A percentile compares a stretch with the other conserved stretches of the same genome.
phyloP scores from a whole-genome alignment of 192 early-diverging fungal species.

The Gaertneriomyces sp. region DNA sequence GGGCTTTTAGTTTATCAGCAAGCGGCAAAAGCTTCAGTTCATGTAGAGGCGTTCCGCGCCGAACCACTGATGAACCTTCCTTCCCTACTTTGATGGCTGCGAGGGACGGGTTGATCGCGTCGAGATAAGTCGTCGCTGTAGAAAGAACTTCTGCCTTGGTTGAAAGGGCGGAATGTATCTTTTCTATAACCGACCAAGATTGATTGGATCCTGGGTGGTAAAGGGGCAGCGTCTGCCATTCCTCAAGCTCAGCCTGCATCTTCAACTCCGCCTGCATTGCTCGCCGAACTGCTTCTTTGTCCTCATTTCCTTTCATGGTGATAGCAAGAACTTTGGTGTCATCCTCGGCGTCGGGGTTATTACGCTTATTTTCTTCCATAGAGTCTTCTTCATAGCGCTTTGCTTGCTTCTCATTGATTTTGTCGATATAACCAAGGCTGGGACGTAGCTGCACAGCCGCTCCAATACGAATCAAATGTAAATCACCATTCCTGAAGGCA shows the following conservation, averaged over 20 bases:
- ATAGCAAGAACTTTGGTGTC: constrained; percentile 33
- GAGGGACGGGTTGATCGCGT: constrained; percentile 20
- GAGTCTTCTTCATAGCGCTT: constrained; percentile 63
- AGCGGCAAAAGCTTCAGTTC: constrained; percentile 32
- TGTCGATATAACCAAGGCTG: constrained; percentile 84
- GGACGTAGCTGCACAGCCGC: constrained; percentile 81
- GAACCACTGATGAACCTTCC: not conserved
- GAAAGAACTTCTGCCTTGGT: constrained; percentile 7
- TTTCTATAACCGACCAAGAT: constrained; percentile 1
- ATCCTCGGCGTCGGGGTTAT: constrained; percentile 29
- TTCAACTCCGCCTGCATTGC: constrained; percentile 28
- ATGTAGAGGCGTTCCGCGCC: constrained; percentile 13
- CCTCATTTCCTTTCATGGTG: constrained; percentile 29
- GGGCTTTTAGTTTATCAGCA: constrained; percentile 22
- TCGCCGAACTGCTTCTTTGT: constrained; percentile 38
- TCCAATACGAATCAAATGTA: constrained; percentile 80
- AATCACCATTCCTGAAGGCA: constrained; percentile 57
- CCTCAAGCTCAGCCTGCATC: constrained; percentile 30
- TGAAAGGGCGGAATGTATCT: not conserved
- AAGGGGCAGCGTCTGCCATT: constrained; percentile 16
- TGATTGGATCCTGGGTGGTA: constrained; percentile 8
- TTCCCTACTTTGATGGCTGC: not conserved
- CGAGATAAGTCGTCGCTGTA: constrained; percentile 15
- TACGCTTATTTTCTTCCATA: constrained; percentile 67
- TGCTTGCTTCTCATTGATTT: constrained; percentile 79